Evolutionary conservation across 768 basidiomycete species (phyloP), one percentile per base, ranked within the genome.

Genomic region (Termitomyces titanicus): DNA sequence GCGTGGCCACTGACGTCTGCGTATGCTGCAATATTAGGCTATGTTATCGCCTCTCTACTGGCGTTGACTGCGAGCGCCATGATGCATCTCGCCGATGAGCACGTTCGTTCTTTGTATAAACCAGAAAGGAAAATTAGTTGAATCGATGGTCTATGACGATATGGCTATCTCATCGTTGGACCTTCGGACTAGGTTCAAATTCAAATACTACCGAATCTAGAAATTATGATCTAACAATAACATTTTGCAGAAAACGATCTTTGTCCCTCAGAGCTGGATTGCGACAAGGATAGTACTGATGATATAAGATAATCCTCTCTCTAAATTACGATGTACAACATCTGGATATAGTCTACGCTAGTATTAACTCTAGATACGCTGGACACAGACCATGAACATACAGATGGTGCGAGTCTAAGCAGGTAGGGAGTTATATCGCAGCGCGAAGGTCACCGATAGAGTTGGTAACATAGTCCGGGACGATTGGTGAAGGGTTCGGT

Each of bases 1-100:
- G 83, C 86, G 24, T 95, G 89, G 87, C 93, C 92, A 12, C 74
- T 94, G 52, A 87, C 89, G 1, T 85, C 89, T 12, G 81, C 89
- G 12, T 83, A 83, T 61, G 87, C 89, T 20, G 82, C 88, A 18
- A 71, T 92, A 17, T 63, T 76, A 18, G 92, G 92, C 8, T 85
- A 88, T 63, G 78, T 88, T 51, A 29, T 78, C 3, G 84, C 84
- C 2, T 81, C 86, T 18, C 63, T 89, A 29, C 63, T 63, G 9
- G 84, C 84, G 0, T 72, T 92, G 38, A 71, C 71, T 8, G 64
- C 78, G 31, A 85, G 71, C 61, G 66, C 68, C 13, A 58, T 72
- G 15, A 55, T 59, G 18, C 65, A 71, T 56, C 65, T 82, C 27
- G 76, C 74, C 7, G 65, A 73, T 34, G 73, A 77, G 57, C 68